These are phyloP conservation scores for Pythium biforme DNA, from an alignment of 352 stramenopile species.

Conservation along the genomic window DNA sequence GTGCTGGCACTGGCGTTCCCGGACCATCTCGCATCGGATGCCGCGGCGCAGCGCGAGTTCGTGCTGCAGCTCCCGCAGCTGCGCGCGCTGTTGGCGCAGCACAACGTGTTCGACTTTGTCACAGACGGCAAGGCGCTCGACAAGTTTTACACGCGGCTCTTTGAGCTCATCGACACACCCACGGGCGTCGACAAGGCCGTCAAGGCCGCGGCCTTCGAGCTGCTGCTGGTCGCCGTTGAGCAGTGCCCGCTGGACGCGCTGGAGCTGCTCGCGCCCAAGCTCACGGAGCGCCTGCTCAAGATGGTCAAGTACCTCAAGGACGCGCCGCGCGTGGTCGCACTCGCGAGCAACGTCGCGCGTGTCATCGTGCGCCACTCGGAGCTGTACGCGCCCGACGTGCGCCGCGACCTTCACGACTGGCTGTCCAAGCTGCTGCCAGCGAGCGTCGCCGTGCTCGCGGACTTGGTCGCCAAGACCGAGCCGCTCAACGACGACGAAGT, in stretches of 20 bases:
- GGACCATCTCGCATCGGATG: slow-evolving; percentile 48
- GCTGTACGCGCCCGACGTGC: slow-evolving; percentile 50
- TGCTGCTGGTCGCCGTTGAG: slow-evolving; percentile 55
- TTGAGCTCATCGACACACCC: slow-evolving; percentile 54
- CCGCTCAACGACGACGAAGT: slow-evolving; percentile 28
- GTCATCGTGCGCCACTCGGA: slow-evolving; percentile 52
- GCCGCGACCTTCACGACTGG: slow-evolving; percentile 57
- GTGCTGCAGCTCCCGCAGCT: slow-evolving; percentile 54
- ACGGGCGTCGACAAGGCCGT: slow-evolving; percentile 28
- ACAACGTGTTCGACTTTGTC: slow-evolving; percentile 77
- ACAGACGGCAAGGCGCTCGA: slow-evolving; percentile 69
- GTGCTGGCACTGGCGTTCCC: slow-evolving; percentile 71
- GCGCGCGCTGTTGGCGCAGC: slow-evolving; percentile 41
- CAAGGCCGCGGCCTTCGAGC: slow-evolving; percentile 53
- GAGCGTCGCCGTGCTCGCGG: slow-evolving; percentile 43
- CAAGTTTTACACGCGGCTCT: slow-evolving; percentile 69
- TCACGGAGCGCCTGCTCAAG: slow-evolving; percentile 68
- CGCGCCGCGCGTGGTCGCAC: slow-evolving; percentile 29
- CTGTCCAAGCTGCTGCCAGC: slow-evolving; percentile 60
- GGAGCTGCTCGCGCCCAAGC: slow-evolving; percentile 48
- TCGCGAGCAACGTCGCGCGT: slow-evolving; percentile 44
- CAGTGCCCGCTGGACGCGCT: slow-evolving; percentile 61
- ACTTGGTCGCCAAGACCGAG: slow-evolving; percentile 28
- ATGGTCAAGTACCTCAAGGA: slow-evolving; percentile 60
- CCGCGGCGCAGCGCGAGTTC: slow-evolving; percentile 39